Evolutionary conservation across 805 yeast species (phyloP).

Genomic region (Candida sakaeoensis): DNA sequence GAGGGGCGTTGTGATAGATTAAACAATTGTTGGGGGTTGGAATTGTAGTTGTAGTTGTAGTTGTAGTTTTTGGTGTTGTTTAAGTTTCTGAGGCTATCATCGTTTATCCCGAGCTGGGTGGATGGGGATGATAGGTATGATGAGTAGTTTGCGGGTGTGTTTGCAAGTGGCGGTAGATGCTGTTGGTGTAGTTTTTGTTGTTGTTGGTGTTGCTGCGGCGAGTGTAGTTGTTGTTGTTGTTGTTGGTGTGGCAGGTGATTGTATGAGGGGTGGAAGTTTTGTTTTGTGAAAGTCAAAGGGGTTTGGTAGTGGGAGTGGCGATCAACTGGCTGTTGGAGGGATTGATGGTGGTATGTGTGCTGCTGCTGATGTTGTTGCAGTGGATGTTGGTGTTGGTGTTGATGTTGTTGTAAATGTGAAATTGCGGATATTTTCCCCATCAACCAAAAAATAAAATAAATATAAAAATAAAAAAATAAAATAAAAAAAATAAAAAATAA

Average conservation of each 20-base stretch:
- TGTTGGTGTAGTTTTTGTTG: background rate
- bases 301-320: too few species aligned
- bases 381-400: background rate
- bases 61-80: background rate
- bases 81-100: background rate
- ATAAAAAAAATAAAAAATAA: background rate
- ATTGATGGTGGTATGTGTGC: too few species aligned
- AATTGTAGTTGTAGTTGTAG: conserved; percentile 1
- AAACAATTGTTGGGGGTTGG: background rate
- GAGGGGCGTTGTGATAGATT: background rate
- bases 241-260: too few species aligned
- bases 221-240: background rate
- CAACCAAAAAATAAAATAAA: conserved; percentile 4
- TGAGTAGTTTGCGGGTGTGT: background rate
- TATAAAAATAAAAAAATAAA: too few species aligned
- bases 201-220: background rate
- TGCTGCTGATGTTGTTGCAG: conserved; percentile 2
- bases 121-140: background rate
- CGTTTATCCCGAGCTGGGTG: background rate
- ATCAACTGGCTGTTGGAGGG: too few species aligned
- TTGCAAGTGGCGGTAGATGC: background rate
- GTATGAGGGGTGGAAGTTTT: too few species aligned
- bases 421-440: conserved; percentile 12
- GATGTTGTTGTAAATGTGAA: conserved; percentile 6
- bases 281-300: too few species aligned